Conservation (phyloP, 176 grass and related monocot genomes). For the Luzula sylvatica region DNA sequence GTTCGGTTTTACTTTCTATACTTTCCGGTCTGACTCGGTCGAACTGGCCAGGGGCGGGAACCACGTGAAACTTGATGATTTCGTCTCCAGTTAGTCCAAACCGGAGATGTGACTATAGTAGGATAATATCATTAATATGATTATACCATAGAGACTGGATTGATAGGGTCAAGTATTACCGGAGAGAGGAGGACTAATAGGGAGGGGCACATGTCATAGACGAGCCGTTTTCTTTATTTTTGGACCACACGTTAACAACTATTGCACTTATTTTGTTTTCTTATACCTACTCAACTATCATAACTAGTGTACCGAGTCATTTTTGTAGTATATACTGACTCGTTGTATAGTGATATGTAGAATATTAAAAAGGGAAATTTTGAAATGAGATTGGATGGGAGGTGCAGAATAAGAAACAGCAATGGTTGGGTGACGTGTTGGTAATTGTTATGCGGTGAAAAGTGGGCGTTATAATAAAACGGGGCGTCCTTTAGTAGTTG, state of each 20-base stretch:
- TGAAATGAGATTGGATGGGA: not conserved
- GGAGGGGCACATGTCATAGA: not conserved
- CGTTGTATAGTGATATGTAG: not conserved
- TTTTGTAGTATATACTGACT: not conserved
- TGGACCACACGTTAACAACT: not conserved
- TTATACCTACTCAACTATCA: not conserved
- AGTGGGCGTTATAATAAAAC: too few species aligned
- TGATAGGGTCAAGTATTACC: not conserved
- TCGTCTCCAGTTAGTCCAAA: not conserved
- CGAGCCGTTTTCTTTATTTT: conserved; percentile 12
- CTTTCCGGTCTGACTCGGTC: not conserved
- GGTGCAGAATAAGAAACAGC: not conserved
- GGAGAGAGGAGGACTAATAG: not conserved
- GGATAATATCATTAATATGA: not conserved
- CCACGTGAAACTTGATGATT: conserved; percentile 12
- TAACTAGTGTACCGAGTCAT: not conserved
- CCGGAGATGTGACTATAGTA: not conserved
- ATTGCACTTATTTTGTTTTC: not conserved
- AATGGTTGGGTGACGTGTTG: not conserved
- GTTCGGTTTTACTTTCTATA: too few species aligned
- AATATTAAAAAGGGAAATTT: not conserved
- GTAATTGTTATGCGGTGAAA: not conserved
- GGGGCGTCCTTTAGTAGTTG: too few species aligned
- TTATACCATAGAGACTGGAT: not conserved
- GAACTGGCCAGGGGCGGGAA: conserved; percentile 15